Base-by-base conservation (phyloP, 106 monocot species). In the Alisma plantagoaquatica region DNA sequence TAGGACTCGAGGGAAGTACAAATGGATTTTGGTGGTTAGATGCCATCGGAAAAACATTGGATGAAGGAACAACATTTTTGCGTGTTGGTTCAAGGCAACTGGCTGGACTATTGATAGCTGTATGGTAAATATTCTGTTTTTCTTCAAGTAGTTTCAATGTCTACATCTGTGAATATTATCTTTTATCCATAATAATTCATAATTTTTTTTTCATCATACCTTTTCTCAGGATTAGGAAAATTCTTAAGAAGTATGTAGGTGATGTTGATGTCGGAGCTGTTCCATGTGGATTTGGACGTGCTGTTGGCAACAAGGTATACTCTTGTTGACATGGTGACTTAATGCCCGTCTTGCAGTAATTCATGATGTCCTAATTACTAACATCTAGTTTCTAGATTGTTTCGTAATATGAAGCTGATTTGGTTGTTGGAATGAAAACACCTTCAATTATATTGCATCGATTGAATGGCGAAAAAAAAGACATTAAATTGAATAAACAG, bases 191-290 rank as follows among this genome's bases (percentile, higher is more conserved):
- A 23, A 23, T 16, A 5, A 33, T 32, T 16, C 33, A 58, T n/a
- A 0, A 18, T 42, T 43, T 23, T 26, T 14, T 45, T 12, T 16
- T 33, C 14, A 15, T 10, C 16, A 11, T 10, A 12, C 24, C 27
- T 53, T 60, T 53, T 53, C 33, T n/a, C 49, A 86, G 86, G 92
- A 79, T 76, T 49, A 73, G 74, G 52, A 79, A 63, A 62, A 74
- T 62, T 54, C 76, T 93, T 60, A 67, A 79, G 33, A 59, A 68
- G 49, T 26, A 87, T 72, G 67, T 93, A 61, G 92, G 87, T 67
- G 92, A 93, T 70, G 72, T 93, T 74, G 92, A 93, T 74, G 87
- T 83, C 46, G 92, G 87, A 29, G 92, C 87, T 61, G 86, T 93
- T 38, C 76, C 92, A 60, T 86, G 79, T 68, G 92, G 92, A 27